Evolutionary conservation across 2,329 filamentous ascomycete species (phyloP), one percentile per base, ranked within the genome.

Genomic region (Cladosporium colombiae): DNA sequence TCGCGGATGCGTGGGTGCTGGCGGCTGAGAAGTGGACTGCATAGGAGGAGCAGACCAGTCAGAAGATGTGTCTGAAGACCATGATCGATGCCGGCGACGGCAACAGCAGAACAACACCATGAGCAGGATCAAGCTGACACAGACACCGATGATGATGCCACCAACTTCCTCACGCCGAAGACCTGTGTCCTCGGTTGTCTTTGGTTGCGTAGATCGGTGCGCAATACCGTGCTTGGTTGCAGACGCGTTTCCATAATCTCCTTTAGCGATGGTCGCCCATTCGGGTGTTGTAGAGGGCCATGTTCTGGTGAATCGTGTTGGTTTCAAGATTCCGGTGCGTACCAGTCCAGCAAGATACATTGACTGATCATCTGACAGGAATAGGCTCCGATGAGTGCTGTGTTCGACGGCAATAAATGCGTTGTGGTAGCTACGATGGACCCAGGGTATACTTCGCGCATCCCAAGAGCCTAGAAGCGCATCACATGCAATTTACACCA

Each of bases 71-170:
- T 56, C 52, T 18, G 52, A 56, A 11, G n/a, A 13, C 7, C 27
- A 35, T 3, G 18, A 21, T 23, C 29, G 27, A 13, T 29, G 52
- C 21, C 52, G 29, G 29, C 25, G n/a, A 13, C 27, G n/a, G 52
- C 52, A 56, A 35, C 29, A 35, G 13, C 52, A 23, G n/a, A 23
- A 33, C 29, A 56, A 14, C 6, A 35, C 11, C n/a, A 35, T 8
- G 16, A 56, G 27, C 52, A 56, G 18, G 13, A 56, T 35, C 52
- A 56, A 56, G 11, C 52, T 29, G 29, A 56, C 10, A 11, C 52
- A 33, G 31, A 56, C 29, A 11, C 52, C 52, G n/a, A 56, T 56
- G 27, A 56, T 56, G 52, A 56, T 56, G 6, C 52, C 52, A 18
- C 52, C 52, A 21, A 35, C 52, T 33, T 56, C 29, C 14, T 56